A percentile compares a stretch with the other conserved stretches of the same genome.
Conservation (phyloP, 1,284 basidiomycete genomes). For the Phellopilus nigrolimitatus region DNA sequence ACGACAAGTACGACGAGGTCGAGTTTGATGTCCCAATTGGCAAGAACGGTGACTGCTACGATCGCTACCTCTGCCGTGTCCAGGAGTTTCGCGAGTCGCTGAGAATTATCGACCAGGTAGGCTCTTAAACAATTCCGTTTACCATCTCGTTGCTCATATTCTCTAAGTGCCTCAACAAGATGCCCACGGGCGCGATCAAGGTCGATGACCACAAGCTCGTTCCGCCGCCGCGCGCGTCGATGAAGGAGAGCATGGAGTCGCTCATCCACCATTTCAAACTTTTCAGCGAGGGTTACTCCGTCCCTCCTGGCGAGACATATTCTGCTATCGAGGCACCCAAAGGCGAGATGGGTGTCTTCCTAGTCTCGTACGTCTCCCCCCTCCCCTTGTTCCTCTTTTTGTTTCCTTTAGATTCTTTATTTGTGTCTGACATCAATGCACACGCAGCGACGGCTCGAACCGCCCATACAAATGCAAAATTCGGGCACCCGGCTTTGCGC, state of each 20-base stretch:
- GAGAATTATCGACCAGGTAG: conserved; percentile 79
- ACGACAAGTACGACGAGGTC: conserved; percentile 97
- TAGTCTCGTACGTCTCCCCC: conserved; percentile 71
- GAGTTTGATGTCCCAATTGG: conserved; percentile 98
- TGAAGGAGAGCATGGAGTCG: conserved; percentile 99
- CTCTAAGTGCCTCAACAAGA: conserved; percentile 89
- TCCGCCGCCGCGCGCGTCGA: conserved; percentile 93
- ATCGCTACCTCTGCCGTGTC: conserved; percentile 93
- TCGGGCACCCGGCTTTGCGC: conserved; percentile 90
- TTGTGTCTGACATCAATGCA: background rate
- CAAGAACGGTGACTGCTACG: conserved; percentile 96
- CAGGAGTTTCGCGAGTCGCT: conserved; percentile 97
- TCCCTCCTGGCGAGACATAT: conserved; percentile 98
- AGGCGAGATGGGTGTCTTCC: conserved; percentile 97
- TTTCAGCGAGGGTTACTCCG: conserved; percentile 96
- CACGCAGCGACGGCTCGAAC: conserved; percentile 76
- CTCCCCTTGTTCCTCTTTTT: too few species aligned
- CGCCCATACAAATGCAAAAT: conserved; percentile 94
- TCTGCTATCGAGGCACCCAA: conserved; percentile 97
- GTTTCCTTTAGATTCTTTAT: too few species aligned
- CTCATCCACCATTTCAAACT: conserved; percentile 99
- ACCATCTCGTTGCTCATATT: background rate
- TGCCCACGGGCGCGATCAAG: conserved; percentile 90
- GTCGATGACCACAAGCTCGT: conserved; percentile 97
- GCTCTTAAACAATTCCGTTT: conserved; percentile 15